A percentile compares a stretch with the other conserved stretches of the same genome.
Evolutionary conservation across 2,329 filamentous ascomycete genomes (phyloP).

Genomic region (Elsinoe fawcettii): DNA sequence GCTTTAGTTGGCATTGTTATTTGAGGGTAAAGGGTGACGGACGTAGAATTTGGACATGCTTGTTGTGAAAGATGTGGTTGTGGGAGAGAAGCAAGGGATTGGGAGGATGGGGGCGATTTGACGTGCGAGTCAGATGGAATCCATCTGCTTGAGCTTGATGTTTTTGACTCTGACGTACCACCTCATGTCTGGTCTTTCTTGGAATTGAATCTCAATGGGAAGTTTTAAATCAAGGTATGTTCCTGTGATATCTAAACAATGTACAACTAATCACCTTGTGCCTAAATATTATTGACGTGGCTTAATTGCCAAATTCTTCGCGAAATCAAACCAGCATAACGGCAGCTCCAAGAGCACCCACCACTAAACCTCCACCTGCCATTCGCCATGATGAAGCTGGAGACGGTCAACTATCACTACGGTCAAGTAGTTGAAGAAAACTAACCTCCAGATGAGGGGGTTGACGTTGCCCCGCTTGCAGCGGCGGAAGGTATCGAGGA

Average conservation of each 20-base stretch:
- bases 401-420: neutral
- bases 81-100: neutral
- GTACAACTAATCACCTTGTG: too few relatives aligned
- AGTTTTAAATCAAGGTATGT: too few relatives aligned
- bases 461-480: neutral
- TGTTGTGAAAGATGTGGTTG: neutral
- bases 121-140: neutral
- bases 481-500: neutral
- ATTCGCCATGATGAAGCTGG: neutral
- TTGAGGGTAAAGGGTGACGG: slow-evolving; percentile 19
- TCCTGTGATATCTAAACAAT: too few relatives aligned
- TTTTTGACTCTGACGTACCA: neutral
- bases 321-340: neutral
- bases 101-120: neutral
- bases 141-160: neutral
- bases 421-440: neutral
- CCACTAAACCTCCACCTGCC: neutral
- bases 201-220: too few relatives aligned
- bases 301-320: neutral
- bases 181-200: neutral
- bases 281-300: too few relatives aligned
- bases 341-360: neutral
- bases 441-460: neutral
- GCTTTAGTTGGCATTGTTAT: slow-evolving; percentile 6
- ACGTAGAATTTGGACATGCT: slow-evolving; percentile 46